Conservation (phyloP, 2,329 filamentous ascomycete species). For the Sarocladium strictum region DNA sequence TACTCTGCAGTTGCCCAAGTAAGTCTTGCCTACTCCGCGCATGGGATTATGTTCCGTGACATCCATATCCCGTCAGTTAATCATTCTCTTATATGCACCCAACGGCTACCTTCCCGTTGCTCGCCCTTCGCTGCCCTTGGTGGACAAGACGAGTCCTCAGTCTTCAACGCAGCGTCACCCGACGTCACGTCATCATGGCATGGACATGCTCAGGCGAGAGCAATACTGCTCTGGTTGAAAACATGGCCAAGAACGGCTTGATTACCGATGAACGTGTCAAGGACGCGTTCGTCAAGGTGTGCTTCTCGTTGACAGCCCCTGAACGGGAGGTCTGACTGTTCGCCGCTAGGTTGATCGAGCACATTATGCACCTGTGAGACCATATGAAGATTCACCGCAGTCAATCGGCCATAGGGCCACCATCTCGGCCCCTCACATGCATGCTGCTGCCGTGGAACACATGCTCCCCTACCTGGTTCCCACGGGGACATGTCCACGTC, state of each 20-base stretch:
- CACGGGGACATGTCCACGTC: constrained; percentile 27
- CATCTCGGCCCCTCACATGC: constrained; percentile 58
- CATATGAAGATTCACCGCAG: constrained; percentile 61
- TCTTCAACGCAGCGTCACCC: background rate
- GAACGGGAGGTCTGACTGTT: background rate
- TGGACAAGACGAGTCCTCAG: background rate
- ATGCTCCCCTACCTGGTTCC: constrained; percentile 40
- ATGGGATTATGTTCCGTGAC: no score
- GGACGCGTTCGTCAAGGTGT: constrained; percentile 71
- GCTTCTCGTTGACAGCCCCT: constrained; percentile 8
- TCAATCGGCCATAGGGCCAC: constrained; percentile 49
- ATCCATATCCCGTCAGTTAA: no score
- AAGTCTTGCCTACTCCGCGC: no score
- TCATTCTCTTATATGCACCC: no score
- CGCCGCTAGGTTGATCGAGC: constrained; percentile 70
- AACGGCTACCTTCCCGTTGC: background rate
- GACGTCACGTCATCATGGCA: constrained; percentile 57
- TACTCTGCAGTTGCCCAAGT: no score
- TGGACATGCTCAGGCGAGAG: constrained; percentile 77
- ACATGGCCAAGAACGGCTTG: constrained; percentile 65
- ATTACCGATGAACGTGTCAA: constrained; percentile 69
- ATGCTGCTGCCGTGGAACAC: constrained; percentile 46
- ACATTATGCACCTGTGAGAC: constrained; percentile 65
- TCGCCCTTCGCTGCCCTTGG: background rate
- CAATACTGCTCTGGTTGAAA: constrained; percentile 72